Evolutionary conservation across 2,329 filamentous ascomycete species (phyloP), one percentile per base, ranked within the genome.

Genomic region (Septoria linicola): DNA sequence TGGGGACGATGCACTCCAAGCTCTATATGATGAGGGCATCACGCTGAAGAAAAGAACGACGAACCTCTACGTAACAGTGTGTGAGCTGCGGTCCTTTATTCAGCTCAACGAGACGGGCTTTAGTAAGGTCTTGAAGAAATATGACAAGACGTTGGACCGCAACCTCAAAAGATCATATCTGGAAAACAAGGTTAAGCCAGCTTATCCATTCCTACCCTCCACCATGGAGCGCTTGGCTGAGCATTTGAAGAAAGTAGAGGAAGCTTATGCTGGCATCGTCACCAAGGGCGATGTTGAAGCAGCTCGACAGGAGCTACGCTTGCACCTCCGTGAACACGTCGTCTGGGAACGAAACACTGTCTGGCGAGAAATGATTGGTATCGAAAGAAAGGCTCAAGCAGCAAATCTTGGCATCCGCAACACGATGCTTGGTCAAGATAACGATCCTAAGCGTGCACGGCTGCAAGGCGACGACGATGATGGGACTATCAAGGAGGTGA

Each of bases 281-380:
- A 95, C 90, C 0, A 82, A 85, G 35, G 90, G 90, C 23, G 89
- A 99, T 64, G 72, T 87, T 2, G 76, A 80, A 4, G 74, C 87
- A 10, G 91, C 93, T 3, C 88, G 84, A 64, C 85, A 88, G 60
- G 93, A 97, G 66, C 77, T 99, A 51, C 82, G 93, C 47, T 82
- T 96, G 23, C 91, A 99, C 66, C 79, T 99, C 20, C 80, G 93
- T 51, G 95, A 99, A 72, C 93, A 99, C 69, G 91, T 99, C 16
- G 92, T 97, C 0, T 99, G 93, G 95, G 95, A 99, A 70, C 82
- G 93, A 51, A 99, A 99, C 67, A 99, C 93, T 0, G 93, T 99
- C 14, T 99, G 93, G 93, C 80, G 95, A 72, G 93, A 99, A 64
- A 93, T 99, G 82, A 99, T 99, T 68, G 93, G 92, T 46, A 92